Evolutionary conservation across 2,329 filamentous ascomycete genomes (phyloP), one percentile per base, ranked within the genome.

Genomic region (Stromatinia cepivora): DNA sequence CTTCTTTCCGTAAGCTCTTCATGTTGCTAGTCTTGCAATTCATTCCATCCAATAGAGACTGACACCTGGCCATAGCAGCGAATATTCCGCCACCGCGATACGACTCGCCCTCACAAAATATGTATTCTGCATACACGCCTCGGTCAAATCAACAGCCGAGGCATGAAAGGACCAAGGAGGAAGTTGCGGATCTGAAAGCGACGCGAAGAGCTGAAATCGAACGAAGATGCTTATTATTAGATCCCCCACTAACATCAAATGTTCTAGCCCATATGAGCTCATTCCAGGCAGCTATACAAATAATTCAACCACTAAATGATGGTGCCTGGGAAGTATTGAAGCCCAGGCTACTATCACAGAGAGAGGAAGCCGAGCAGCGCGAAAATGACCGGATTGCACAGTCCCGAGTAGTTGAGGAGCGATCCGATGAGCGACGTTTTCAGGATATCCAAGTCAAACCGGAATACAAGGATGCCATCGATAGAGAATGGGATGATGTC

Each of bases 271-370:
- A 90, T 75, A 91, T 93, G 79, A 85, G 90, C 59, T 88, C 90
- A 1, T 94, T 93, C 78, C 87, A 90, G 76, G 90, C 90, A 50
- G 89, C 92, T 42, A 85, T 91, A 58, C 87, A 92, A 72, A 90
- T 92, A 50, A 86, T 86, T 13, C 84, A 86, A 34, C 88, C 89
- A 28, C 81, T 94, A 74, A 88, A 87, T 72, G 90, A 93, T 70
- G 81, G 83, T 67, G 87, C 88, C 4, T 94, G 91, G 92, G 85
- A 87, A 64, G 80, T 90, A 66, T 82, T 94, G 48, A 87, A 88
- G 74, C 87, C 88, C 62, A 87, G 88, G 70, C 81, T 94, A 20
- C 79, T 92, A 46, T 84, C 85, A 31, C 90, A 93, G 78, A 84
- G 88, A 73, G 82, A 84, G 70, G 84, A 86, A 72, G 89, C 89